A percentile compares a stretch with the other conserved stretches of the same genome.
Conservation (phyloP, 768 basidiomycete genomes). For the Ephemerocybe angulata region DNA sequence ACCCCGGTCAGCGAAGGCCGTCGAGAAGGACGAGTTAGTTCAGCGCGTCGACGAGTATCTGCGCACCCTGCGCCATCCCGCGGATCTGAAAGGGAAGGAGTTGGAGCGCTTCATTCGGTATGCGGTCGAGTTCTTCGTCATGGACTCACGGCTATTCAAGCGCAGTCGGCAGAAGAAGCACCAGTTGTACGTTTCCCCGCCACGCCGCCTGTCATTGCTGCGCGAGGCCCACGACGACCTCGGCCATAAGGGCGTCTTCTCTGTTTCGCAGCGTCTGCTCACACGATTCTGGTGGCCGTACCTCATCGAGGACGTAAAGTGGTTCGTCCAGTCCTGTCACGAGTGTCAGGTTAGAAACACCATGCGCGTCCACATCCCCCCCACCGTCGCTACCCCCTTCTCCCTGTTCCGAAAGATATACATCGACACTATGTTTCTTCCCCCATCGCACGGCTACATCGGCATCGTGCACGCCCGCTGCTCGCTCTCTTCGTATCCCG, state of each 20-base stretch:
- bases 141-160: conserved; percentile 13
- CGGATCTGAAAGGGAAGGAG: not conserved
- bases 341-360: conserved; percentile 25
- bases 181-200: conserved; percentile 8
- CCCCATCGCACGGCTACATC: conserved; percentile 16
- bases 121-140: conserved; percentile 15
- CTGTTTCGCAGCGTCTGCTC: conserved; percentile 13
- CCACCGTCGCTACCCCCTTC: conserved; percentile 20
- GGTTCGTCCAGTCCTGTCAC: conserved; percentile 31
- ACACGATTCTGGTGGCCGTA: conserved; percentile 24
- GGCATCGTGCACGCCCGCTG: conserved; percentile 25
- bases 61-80: not conserved
- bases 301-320: conserved; percentile 28
- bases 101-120: not conserved
- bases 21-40: conserved; percentile 9
- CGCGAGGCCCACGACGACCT: conserved; percentile 23
- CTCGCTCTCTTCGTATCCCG: conserved; percentile 19
- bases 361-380: conserved; percentile 23
- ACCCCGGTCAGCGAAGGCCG: conserved; percentile 6
- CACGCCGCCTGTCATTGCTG: conserved; percentile 13
- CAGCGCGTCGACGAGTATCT: conserved; percentile 11
- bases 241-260: conserved; percentile 27
- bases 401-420: conserved; percentile 25
- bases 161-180: conserved; percentile 17
- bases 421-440: conserved; percentile 27